Conservation (phyloP, 805 yeast species). For the Ogataea dorogensis region DNA sequence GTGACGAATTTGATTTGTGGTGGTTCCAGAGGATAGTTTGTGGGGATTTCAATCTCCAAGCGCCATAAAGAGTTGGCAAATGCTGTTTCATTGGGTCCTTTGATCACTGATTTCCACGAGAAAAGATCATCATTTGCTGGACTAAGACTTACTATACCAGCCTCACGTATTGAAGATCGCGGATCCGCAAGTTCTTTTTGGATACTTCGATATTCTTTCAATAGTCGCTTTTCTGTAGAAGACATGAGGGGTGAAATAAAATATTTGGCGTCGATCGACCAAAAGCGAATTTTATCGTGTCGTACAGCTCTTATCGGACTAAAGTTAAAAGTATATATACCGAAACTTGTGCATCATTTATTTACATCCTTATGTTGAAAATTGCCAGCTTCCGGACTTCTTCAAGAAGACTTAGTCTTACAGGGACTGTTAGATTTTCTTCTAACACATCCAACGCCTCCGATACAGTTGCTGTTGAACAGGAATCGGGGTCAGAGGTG, state of each 20-base stretch:
- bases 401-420: no score
- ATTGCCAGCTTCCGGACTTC: constrained; percentile 1
- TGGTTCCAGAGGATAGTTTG: constrained; percentile 56
- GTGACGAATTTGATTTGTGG: constrained; percentile 49
- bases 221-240: constrained; percentile 34
- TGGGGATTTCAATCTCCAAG: constrained; percentile 44
- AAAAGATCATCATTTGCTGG: constrained; percentile 45
- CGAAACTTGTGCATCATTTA: not conserved
- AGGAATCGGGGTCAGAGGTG: constrained; percentile 7
- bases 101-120: constrained; percentile 50
- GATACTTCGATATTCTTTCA: constrained; percentile 36
- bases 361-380: constrained; percentile 4
- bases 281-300: not conserved
- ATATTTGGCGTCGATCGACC: constrained; percentile 9
- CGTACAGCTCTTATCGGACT: constrained; percentile 11
- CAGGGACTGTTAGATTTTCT: constrained; percentile 1
- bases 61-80: constrained; percentile 54
- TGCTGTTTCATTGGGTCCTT: constrained; percentile 52
- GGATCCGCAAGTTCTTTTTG: constrained; percentile 29
- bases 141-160: constrained; percentile 39
- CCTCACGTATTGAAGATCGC: constrained; percentile 21
- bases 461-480: constrained; percentile 7
- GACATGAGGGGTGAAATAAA: constrained; percentile 15
- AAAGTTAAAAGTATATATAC: constrained; percentile 8
- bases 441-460: constrained; percentile 9